These are phyloP conservation scores for Vigna trinervia DNA, from an alignment of 306 rosid species.

Conservation along the genomic window DNA sequence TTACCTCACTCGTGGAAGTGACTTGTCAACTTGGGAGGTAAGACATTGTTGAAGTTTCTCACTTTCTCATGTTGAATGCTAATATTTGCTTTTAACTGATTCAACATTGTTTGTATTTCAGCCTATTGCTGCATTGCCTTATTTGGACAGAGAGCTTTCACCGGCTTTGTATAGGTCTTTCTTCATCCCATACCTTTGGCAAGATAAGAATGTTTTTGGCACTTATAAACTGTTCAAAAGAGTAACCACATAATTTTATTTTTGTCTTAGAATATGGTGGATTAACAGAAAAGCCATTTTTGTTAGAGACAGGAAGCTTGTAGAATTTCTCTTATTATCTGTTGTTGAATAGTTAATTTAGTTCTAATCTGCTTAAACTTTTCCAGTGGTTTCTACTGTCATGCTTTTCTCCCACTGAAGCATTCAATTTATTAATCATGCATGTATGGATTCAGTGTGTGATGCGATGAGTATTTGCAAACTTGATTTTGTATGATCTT, in stretches of 20 bases:
- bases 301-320: constrained; percentile 38
- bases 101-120: constrained; percentile 40
- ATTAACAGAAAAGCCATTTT: constrained; percentile 30
- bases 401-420: constrained; percentile 7
- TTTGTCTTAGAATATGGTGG: constrained; percentile 27
- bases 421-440: neutral
- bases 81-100: constrained; percentile 1
- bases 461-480: neutral
- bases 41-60: constrained; percentile 12
- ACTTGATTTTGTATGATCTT: neutral
- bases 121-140: constrained; percentile 83
- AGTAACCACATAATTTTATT: constrained; percentile 49
- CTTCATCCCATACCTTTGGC: constrained; percentile 92
- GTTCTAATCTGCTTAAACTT: constrained; percentile 8
- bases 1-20: constrained; percentile 82
- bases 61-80: neutral
- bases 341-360: constrained; percentile 40
- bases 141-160: constrained; percentile 91
- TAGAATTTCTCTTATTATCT: constrained; percentile 16
- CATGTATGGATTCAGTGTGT: neutral
- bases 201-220: constrained; percentile 87
- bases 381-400: constrained; percentile 9
- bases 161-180: constrained; percentile 87
- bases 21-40: constrained; percentile 91
- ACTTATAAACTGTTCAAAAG: constrained; percentile 83